A percentile compares a stretch with the other conserved stretches of the same genome.
phyloP scores from a whole-genome alignment of 129 eudicot species.

The Logfia minima region DNA sequence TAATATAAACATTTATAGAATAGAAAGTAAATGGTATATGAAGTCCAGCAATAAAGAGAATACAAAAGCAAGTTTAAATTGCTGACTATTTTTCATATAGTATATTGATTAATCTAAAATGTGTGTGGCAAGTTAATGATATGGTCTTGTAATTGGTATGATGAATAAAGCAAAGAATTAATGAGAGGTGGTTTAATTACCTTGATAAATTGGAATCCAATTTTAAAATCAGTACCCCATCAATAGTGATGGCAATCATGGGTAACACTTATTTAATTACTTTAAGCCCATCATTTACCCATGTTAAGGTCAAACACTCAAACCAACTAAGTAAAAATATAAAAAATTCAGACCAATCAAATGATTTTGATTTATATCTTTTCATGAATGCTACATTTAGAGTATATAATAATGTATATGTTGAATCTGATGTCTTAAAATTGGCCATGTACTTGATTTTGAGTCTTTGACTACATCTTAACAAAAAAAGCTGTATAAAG shows the following conservation, averaged over 20 bases:
- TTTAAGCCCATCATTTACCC: slow-evolving; percentile 29
- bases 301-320: slow-evolving; percentile 27
- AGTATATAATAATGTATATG: not conserved
- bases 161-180: slow-evolving; percentile 8
- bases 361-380: not conserved
- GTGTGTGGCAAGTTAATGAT: not conserved
- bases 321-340: slow-evolving; percentile 1
- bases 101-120: too few species aligned
- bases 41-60: too few species aligned
- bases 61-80: not conserved
- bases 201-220: slow-evolving; percentile 13
- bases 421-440: not conserved
- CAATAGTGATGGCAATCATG: slow-evolving; percentile 36
- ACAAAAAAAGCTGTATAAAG: not conserved
- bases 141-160: slow-evolving; percentile 12
- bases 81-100: not conserved
- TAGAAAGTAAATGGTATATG: too few species aligned
- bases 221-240: slow-evolving; percentile 12
- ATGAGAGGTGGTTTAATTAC: slow-evolving; percentile 6
- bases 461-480: not conserved
- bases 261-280: slow-evolving; percentile 23
- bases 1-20: too few species aligned
- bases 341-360: not conserved
- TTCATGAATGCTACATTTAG: too few species aligned
- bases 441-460: not conserved